These are phyloP conservation scores for Neurospora cerealis DNA, from an alignment of 495 filamentous ascomycete genomes.

Conservation along the genomic window DNA sequence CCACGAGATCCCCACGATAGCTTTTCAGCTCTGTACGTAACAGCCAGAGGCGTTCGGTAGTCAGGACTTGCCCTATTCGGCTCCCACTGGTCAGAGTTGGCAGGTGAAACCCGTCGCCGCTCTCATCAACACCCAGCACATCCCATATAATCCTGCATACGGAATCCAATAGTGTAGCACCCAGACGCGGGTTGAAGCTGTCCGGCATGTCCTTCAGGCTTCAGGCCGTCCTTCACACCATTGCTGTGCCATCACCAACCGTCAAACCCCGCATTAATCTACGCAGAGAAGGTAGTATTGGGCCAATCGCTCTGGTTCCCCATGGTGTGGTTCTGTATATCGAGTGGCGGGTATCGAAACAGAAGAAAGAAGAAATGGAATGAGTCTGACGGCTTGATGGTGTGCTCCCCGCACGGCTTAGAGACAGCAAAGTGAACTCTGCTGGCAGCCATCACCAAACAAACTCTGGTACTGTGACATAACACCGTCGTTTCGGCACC, in stretches of 20 bases:
- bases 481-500: not conserved
- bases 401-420: not conserved
- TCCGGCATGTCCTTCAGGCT: not conserved
- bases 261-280: conserved; percentile 1
- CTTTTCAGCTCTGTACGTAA: conserved; percentile 2
- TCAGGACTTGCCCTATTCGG: not conserved
- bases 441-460: not conserved
- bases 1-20: not conserved
- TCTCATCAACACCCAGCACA: not conserved
- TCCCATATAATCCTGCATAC: not conserved
- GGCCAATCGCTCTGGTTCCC: not conserved
- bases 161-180: not conserved
- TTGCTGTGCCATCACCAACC: not conserved
- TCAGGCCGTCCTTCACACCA: not conserved
- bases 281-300: not conserved
- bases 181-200: not conserved
- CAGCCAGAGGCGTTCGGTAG: not conserved
- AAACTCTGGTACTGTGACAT: not conserved
- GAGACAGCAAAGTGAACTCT: not conserved
- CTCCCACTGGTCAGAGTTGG: not conserved
- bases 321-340: not conserved
- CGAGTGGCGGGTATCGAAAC: not conserved
- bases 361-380: not conserved
- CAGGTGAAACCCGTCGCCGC: not conserved
- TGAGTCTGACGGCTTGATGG: not conserved